Evolutionary conservation across 2,329 filamentous ascomycete species (phyloP), one percentile per base, ranked within the genome.

Genomic region (Calonectria hongkongensis): DNA sequence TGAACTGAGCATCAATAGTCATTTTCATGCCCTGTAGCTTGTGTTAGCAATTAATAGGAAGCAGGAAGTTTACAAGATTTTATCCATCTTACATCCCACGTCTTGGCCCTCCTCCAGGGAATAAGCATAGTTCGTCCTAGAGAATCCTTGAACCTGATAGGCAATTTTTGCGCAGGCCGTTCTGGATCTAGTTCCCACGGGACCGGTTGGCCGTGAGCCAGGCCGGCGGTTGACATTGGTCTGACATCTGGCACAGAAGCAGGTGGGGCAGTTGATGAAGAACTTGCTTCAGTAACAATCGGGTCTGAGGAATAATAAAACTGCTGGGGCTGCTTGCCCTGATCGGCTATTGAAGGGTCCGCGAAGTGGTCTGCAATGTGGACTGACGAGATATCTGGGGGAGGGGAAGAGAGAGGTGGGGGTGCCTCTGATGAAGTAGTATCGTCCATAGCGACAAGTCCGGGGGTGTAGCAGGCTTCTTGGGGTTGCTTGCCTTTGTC

Each of bases 121-220:
- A 74, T 70, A 15, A 73, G 58, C 47, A 67, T 70, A 10, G 47
- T 45, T 15, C 73, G 67, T 33, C 67, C 66, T 9, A 74, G n/a
- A n/a, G 45, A 36, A 27, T 74, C 70, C 30, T 60, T 70, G 36
- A 74, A 66, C 5, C 66, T 64, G 10, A 74, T 65, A 2, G 70
- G 73, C 12, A 68, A 36, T 39, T 74, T 74, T 51, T 74, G 73
- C 2, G 66, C 70, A 5, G 66, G 70, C 25, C 73, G 56, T 48
- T 74, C 73, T 16, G 73, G 66, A 27, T 74, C 73, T n/a, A 74
- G 66, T 58, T 74, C 73, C 73, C 70, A 74, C 21, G 70, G 73
- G 30, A 73, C 43, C 13, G 63, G 63, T 21, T 66, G 62, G 30
- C 66, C 66, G 63, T 69, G 70, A 8, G 66, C 54, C 28, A 68